These are phyloP conservation scores for Claviceps pazoutovae DNA, from an alignment of 2,329 filamentous ascomycete genomes.

Conservation along the genomic window DNA sequence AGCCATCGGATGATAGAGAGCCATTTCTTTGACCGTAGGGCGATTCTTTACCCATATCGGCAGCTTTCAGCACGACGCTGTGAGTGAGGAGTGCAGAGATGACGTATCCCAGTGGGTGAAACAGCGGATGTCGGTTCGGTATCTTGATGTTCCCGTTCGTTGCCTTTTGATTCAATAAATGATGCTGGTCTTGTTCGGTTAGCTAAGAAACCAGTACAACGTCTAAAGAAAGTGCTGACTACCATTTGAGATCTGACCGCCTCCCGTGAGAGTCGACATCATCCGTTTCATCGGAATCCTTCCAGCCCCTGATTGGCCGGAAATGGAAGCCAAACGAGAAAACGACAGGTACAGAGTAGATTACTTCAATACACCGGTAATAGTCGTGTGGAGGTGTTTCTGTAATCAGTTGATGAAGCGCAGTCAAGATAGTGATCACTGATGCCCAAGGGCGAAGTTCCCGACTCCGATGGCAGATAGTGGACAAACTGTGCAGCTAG, in stretches of 20 bases:
- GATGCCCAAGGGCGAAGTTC: neutral
- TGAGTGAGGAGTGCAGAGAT: too few relatives aligned
- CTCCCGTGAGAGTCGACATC: neutral
- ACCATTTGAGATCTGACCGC: neutral
- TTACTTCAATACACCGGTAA: neutral
- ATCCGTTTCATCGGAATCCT: neutral
- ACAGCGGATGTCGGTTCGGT: too few relatives aligned
- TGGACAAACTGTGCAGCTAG: too few relatives aligned
- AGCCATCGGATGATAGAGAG: too few relatives aligned
- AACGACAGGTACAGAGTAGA: too few relatives aligned
- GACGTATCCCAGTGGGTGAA: too few relatives aligned
- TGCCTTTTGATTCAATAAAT: too few relatives aligned
- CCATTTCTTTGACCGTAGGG: too few relatives aligned
- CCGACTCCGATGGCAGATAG: neutral
- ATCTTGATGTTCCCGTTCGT: too few relatives aligned
- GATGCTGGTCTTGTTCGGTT: too few relatives aligned
- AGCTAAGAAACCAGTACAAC: conserved; percentile 16
- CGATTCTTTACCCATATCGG: too few relatives aligned
- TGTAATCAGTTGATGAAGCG: neutral
- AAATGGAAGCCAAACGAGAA: neutral
- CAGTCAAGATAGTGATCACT: neutral
- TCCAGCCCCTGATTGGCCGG: neutral
- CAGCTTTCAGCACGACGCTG: too few relatives aligned
- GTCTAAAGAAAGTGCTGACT: conserved; percentile 9
- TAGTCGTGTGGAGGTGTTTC: neutral